Percentiles rank a stretch among this genome's conserved stretches.
Evolutionary conservation across 2,329 filamentous ascomycete species (phyloP).

Genomic region (Aureobasidium sp.): DNA sequence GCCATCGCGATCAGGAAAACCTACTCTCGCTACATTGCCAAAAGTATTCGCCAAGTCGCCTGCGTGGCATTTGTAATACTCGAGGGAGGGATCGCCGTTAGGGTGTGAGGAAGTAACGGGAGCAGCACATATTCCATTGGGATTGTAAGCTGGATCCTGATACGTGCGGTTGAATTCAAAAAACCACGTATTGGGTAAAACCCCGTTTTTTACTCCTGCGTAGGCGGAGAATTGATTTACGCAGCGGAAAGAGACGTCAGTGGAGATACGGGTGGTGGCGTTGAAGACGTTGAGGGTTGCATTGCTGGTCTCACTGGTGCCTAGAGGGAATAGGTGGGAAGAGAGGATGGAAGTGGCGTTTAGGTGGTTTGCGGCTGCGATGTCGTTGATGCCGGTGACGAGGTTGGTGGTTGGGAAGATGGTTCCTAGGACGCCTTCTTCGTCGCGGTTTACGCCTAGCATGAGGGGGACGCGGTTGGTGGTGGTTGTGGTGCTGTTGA

Average conservation of each 20-base stretch:
- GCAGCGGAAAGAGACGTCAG: constrained; percentile 28
- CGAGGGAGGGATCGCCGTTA: constrained; percentile 26
- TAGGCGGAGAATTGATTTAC: constrained; percentile 28
- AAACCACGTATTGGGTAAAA: constrained; percentile 27
- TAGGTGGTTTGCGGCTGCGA: constrained; percentile 16
- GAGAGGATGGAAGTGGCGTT: constrained; percentile 28
- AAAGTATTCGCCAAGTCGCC: constrained; percentile 32
- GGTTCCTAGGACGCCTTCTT: constrained; percentile 26
- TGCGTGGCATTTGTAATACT: constrained; percentile 36
- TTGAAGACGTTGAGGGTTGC: constrained; percentile 22
- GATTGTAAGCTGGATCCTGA: constrained; percentile 20
- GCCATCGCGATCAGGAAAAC: constrained; percentile 29
- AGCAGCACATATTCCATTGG: constrained; percentile 21
- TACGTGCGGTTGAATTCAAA: constrained; percentile 36
- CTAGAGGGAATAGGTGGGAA: constrained; percentile 13
- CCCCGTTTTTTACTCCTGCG: constrained; percentile 24
- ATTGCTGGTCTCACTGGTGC: constrained; percentile 11
- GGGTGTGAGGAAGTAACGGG: constrained; percentile 22
- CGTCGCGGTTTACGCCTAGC: constrained; percentile 30
- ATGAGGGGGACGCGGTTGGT: constrained; percentile 24
- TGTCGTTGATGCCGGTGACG: constrained; percentile 14
- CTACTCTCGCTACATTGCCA: constrained; percentile 25
- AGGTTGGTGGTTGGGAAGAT: constrained; percentile 20
- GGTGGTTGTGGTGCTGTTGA: constrained; percentile 13
- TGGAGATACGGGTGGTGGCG: constrained; percentile 25